Conservation (phyloP, 805 yeast species). For the Yueomyces sp. region DNA sequence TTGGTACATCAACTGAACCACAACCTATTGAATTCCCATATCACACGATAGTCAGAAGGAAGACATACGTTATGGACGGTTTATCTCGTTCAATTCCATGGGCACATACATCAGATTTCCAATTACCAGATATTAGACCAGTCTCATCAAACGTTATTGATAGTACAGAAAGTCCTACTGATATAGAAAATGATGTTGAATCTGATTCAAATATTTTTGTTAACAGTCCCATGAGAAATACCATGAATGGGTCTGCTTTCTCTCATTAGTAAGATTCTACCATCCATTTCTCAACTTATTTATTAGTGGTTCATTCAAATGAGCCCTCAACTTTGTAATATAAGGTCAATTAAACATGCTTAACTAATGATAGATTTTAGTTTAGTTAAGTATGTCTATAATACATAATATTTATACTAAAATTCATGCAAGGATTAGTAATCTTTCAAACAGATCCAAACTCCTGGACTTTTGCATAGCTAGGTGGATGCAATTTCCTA, state of each 20-base stretch:
- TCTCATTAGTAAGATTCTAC: too few species aligned
- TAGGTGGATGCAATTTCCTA: conserved; percentile 78
- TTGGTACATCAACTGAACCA: neutral
- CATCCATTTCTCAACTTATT: too few species aligned
- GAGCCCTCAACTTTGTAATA: too few species aligned
- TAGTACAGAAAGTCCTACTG: conserved; percentile 10
- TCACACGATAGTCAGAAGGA: conserved; percentile 14
- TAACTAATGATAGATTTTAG: too few species aligned
- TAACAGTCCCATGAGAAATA: neutral
- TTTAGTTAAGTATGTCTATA: too few species aligned
- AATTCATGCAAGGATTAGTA: too few species aligned
- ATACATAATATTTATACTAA: too few species aligned
- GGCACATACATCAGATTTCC: conserved; percentile 82
- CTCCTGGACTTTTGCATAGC: conserved; percentile 92
- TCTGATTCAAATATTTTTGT: conserved; percentile 3
- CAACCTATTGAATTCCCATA: conserved; percentile 2
- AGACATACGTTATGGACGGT: conserved; percentile 14
- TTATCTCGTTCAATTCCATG: conserved; percentile 38
- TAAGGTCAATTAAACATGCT: too few species aligned
- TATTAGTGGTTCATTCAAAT: too few species aligned
- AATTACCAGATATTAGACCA: conserved; percentile 31
- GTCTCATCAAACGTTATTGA: conserved; percentile 1
- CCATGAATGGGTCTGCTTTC: too few species aligned
- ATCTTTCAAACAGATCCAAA: conserved; percentile 7
- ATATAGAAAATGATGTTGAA: conserved; percentile 11